Conservation (phyloP, 306 rosid genomes). For the Inga oerstediana region DNA sequence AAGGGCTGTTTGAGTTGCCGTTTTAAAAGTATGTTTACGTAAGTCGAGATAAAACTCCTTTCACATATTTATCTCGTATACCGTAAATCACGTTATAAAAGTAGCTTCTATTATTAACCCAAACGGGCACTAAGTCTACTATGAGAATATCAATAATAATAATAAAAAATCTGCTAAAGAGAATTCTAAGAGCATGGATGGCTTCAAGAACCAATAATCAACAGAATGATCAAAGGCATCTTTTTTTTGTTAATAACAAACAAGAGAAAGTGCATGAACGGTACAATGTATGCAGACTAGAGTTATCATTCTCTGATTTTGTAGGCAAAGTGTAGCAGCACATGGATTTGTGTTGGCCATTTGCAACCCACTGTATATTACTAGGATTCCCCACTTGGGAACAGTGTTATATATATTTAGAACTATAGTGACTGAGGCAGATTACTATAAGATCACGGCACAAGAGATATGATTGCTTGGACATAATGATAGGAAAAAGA, state of each 20-base stretch:
- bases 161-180: not conserved
- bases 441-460: not conserved
- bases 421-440: not conserved
- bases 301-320: not conserved
- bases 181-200: not conserved
- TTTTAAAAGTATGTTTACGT: too few species aligned
- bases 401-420: not conserved
- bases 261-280: not conserved
- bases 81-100: too few species aligned
- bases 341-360: constrained; percentile 20
- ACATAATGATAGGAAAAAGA: not conserved
- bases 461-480: not conserved
- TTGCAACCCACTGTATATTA: not conserved
- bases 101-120: too few species aligned
- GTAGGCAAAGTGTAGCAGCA: not conserved
- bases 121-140: not conserved
- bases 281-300: not conserved
- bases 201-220: not conserved
- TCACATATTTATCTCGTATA: too few species aligned
- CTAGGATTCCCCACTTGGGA: constrained; percentile 7
- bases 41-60: too few species aligned
- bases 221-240: not conserved
- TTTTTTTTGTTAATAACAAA: not conserved
- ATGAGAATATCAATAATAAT: not conserved
- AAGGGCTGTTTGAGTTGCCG: too few species aligned